Evolutionary conservation across 495 filamentous ascomycete species (phyloP).

Genomic region (Penicillium diatomitis): DNA sequence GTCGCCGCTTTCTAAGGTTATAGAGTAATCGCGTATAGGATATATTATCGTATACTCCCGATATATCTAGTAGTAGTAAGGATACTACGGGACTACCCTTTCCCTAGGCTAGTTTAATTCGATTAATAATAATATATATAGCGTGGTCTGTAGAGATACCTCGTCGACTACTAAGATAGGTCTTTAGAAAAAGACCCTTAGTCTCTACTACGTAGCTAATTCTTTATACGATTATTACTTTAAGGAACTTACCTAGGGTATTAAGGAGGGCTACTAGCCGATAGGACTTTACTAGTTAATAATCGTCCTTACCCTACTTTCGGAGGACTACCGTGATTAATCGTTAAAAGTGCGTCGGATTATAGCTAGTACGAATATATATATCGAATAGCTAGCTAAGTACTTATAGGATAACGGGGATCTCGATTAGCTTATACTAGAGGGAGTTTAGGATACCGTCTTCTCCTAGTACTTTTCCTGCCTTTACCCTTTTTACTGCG

Average conservation of each 20-base stretch:
- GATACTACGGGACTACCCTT: background rate
- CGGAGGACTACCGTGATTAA: conserved; percentile 4
- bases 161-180: conserved; percentile 8
- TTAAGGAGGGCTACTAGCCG: conserved; percentile 19
- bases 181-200: conserved; percentile 5
- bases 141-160: conserved; percentile 13
- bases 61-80: conserved; percentile 12
- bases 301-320: conserved; percentile 14
- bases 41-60: conserved; percentile 26
- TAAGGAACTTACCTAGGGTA: conserved; percentile 18
- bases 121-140: conserved; percentile 10
- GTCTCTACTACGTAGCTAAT: conserved; percentile 7
- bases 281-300: conserved; percentile 11
- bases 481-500: background rate
- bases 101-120: conserved; percentile 14
- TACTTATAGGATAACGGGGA: background rate
- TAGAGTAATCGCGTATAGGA: conserved; percentile 12
- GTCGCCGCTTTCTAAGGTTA: conserved; percentile 8
- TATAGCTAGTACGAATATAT: background rate
- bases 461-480: conserved; percentile 3
- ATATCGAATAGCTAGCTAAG: background rate
- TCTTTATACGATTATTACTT: conserved; percentile 9
- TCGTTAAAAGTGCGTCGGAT: background rate
- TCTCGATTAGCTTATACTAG: conserved; percentile 3
- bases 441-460: conserved; percentile 4